Evolutionary conservation across 1,284 basidiomycete species (phyloP), one percentile per base, ranked within the genome.

Genomic region (Heterobasidion occidentale): DNA sequence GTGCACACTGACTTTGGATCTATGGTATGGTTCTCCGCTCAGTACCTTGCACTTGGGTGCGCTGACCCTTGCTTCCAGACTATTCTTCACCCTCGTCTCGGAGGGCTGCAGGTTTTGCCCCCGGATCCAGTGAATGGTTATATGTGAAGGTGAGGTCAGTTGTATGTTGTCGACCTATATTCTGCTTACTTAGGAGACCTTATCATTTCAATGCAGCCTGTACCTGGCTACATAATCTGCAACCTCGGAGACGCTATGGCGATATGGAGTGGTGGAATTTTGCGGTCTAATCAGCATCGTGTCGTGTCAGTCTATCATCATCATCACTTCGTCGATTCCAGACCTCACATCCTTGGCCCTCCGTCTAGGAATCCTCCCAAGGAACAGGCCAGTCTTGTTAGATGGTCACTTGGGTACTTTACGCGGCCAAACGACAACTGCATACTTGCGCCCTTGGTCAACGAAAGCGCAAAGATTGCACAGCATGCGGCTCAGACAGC

Each of bases 41-140:
- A 5, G 27, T 27, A 27, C 3, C 3, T 72, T 38, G 68, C 71
- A 64, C 73, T 75, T 61, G 69, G 70, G 49, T 63, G 74, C 1
- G 15, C 6, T 17, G 27, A 27, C 27, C 27, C 27, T 27, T 5
- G 3, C 27, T 27, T 27, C 5, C 60, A 83, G 77, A 80, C 83
- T 0, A 80, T 86, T 68, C 69, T 88, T 51, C 83, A 86, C 66
- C 88, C 88, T 65, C 77, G 78, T 14, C 76, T 90, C 0, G 87
- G 87, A 3, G 88, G 88, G 0, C 70, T 90, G 7, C 88, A 90
- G 62, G 85, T 89, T 1, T 73, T 88, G 46, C 77, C 78, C 85
- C 85, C 0, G 81, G 81, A 2, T 70, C 77, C 9, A 74, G 80
- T n/a, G 68, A 76, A 19, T 90, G 87, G 87, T 80, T 81, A 61